Conservation (phyloP, 2,329 filamentous ascomycete species). For the Knufia fluminis region DNA sequence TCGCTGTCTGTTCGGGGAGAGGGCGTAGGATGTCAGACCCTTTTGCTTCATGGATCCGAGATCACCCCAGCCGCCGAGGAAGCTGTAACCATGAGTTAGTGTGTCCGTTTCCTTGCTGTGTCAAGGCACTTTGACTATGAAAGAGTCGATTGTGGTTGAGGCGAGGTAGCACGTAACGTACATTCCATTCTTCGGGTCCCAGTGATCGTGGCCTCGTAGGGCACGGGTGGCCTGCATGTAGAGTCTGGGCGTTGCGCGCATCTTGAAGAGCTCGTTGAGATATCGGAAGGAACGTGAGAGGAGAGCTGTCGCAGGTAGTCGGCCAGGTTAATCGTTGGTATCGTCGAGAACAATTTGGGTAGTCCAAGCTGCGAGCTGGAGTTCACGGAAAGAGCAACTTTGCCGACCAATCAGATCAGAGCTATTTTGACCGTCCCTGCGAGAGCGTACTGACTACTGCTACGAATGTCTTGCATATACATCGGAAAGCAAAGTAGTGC, state of each 20-base stretch:
- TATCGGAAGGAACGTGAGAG: not conserved
- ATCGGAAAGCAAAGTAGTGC: too few relatives aligned
- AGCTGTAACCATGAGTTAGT: conserved; percentile 43
- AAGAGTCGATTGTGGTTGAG: too few relatives aligned
- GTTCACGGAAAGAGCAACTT: not conserved
- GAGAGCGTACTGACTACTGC: too few relatives aligned
- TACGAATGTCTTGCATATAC: too few relatives aligned
- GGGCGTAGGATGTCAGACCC: conserved; percentile 58
- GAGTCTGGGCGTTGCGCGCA: conserved; percentile 19
- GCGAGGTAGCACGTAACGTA: conserved; percentile 28
- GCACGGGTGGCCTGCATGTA: conserved; percentile 19
- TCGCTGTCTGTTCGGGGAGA: conserved; percentile 82
- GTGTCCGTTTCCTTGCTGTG: not conserved
- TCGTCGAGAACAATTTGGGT: not conserved
- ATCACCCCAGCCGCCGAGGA: conserved; percentile 63
- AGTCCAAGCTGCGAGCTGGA: conserved; percentile 1
- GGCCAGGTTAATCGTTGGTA: not conserved
- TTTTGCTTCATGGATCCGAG: conserved; percentile 51
- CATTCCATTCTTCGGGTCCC: conserved; percentile 37
- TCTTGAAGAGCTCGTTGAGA: conserved; percentile 9
- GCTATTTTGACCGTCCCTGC: not conserved
- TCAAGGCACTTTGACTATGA: too few relatives aligned
- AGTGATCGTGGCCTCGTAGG: conserved; percentile 22
- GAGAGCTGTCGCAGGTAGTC: not conserved
- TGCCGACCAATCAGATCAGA: conserved; percentile 4